Conservation (phyloP, 106 monocot species). For the Alisma plantagoaquatica region DNA sequence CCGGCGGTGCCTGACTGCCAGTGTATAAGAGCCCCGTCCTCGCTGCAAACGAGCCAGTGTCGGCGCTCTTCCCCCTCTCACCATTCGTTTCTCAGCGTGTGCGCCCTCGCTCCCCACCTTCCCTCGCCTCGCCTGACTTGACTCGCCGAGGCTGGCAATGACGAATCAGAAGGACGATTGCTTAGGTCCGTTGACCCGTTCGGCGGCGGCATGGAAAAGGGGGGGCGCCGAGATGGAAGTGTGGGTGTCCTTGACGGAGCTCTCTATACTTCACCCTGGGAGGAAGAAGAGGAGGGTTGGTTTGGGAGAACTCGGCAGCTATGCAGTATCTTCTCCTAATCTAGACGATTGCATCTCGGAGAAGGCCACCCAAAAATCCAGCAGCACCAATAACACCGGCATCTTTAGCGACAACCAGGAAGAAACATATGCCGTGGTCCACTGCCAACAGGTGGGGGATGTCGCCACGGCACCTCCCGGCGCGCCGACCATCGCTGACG, state of each 20-base stretch:
- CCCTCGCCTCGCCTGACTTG: not conserved
- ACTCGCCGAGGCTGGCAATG: not conserved
- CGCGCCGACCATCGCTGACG: not conserved
- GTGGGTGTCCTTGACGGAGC: too few species aligned
- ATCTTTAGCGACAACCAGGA: constrained; percentile 2
- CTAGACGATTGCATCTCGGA: not conserved
- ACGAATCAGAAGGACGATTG: constrained; percentile 37
- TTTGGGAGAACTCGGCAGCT: constrained; percentile 33
- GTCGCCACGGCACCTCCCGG: too few species aligned
- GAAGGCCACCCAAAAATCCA: too few species aligned
- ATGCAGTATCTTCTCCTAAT: not conserved
- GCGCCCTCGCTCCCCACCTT: not conserved
- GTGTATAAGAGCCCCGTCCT: too few species aligned
- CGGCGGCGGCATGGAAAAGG: constrained; percentile 27
- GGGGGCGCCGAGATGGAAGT: not conserved
- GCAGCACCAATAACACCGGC: constrained; percentile 6
- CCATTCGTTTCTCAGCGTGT: not conserved
- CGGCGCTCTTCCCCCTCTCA: not conserved
- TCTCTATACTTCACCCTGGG: too few species aligned
- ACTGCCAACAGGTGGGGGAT: too few species aligned
- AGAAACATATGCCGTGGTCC: not conserved
- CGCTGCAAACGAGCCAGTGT: too few species aligned
- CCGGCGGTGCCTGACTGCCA: too few species aligned
- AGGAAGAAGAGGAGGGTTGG: constrained; percentile 47
- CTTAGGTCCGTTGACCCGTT: constrained; percentile 22